Evolutionary conservation across 2,329 filamentous ascomycete genomes (phyloP), one percentile per base, ranked within the genome.

Genomic region (Monilinia aucupariae): DNA sequence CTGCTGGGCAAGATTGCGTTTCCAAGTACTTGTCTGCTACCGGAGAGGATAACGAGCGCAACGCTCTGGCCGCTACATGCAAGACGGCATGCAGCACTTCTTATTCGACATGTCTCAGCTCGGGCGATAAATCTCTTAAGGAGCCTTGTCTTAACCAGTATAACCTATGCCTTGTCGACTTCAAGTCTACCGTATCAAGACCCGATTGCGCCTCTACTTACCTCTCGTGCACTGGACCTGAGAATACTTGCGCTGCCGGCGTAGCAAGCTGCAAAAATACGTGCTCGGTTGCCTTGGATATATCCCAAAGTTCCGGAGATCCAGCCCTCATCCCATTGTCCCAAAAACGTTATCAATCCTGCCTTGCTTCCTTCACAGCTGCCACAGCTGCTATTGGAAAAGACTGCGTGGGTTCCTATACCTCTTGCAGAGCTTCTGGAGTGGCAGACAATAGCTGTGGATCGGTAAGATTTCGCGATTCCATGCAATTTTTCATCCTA

Each of bases 251-350:
- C 34, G 37, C 48, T 25, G 58, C 64, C 2, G 17, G 34, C 34
- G 32, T 49, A 10, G 64, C 64, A 17, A 43, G 51, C 34, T 65
- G 64, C 48, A 65, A 65, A 47, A 65, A 65, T 30, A 65, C 64
- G 4, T 65, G 64, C 45, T 58, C 62, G 12, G 64, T 65, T 17
- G 62, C 64, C 9, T 43, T 54, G 3, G 64, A 65, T 30, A 61
- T 59, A 9, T 64, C 62, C 41, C 53, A 54, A 50, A 64, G 49
- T n/a, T 61, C 55, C 17, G 64, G 62, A 32, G 64, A 65, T 43
- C n/a, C 47, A 39, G 52, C 58, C 1, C 47, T 64, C 8, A 39
- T 22, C 3, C 45, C 62, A 37, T 4, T 37, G 34, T 64, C 62
- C 43, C 30, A 48, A 15, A 65, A 64, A 39, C 43, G 53, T 27